These are phyloP conservation scores for Lantana camara DNA, from an alignment of 257 asterid species.

Conservation along the genomic window DNA sequence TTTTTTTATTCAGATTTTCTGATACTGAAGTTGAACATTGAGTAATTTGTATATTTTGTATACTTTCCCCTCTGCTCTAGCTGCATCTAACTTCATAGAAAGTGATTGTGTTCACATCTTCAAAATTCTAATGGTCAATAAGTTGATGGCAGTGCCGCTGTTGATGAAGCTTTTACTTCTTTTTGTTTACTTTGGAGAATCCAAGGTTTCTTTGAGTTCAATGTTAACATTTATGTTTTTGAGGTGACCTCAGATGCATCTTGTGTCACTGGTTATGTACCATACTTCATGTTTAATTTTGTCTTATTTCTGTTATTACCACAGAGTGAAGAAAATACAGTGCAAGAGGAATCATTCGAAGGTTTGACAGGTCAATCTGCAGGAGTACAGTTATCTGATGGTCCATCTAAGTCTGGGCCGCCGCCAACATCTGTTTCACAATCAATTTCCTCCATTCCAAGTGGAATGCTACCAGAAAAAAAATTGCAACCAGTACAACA, in stretches of 20 bases:
- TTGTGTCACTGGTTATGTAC: constrained; percentile 10
- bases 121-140: background rate
- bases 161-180: constrained; percentile 5
- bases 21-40: constrained; percentile 8
- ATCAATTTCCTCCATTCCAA: constrained; percentile 48
- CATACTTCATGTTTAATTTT: constrained; percentile 10
- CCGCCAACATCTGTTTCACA: constrained; percentile 48
- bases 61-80: constrained; percentile 22
- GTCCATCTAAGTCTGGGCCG: constrained; percentile 41
- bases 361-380: constrained; percentile 32
- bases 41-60: constrained; percentile 6
- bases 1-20: background rate
- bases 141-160: constrained; percentile 14
- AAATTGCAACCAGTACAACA: constrained; percentile 33
- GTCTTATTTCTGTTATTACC: constrained; percentile 16
- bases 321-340: constrained; percentile 50
- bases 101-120: background rate
- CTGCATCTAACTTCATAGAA: background rate
- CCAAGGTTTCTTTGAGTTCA: background rate
- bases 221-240: constrained; percentile 4
- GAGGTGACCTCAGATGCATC: background rate
- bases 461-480: constrained; percentile 41
- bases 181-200: constrained; percentile 2
- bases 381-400: constrained; percentile 34
- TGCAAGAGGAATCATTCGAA: constrained; percentile 31